Conservation (phyloP, 805 yeast species). For the Yamadazyma takamatsuzukensis region DNA sequence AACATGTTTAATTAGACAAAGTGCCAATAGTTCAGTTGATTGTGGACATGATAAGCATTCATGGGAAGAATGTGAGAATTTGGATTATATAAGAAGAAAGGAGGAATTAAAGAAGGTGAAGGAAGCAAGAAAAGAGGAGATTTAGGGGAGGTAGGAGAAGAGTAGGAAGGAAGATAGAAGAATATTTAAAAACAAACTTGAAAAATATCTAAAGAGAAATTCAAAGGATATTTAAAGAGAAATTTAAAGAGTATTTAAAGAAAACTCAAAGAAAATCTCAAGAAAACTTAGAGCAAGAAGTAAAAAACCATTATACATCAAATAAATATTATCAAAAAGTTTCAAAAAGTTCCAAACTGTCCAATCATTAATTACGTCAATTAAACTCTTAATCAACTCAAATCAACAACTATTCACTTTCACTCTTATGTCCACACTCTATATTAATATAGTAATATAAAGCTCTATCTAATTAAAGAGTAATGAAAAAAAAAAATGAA, state of each 20-base stretch:
- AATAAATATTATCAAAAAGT: background rate
- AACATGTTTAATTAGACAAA: conserved; percentile 41
- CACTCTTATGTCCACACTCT: conserved; percentile 50
- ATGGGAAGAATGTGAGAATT: conserved; percentile 81
- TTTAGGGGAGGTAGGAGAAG: no score
- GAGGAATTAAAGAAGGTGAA: conserved; percentile 62
- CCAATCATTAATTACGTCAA: background rate
- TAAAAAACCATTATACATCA: background rate
- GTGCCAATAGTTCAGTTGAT: conserved; percentile 43
- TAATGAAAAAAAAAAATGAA: conserved; percentile 6
- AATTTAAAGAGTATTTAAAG: background rate
- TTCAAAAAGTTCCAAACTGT: background rate
- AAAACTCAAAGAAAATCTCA: background rate
- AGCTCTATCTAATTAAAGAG: conserved; percentile 36
- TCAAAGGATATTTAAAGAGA: background rate
- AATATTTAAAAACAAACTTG: no score
- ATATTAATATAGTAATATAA: conserved; percentile 24
- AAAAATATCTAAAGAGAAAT: no score
- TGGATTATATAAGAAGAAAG: conserved; percentile 78
- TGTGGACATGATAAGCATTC: conserved; percentile 76
- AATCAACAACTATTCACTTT: conserved; percentile 16
- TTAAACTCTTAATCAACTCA: conserved; percentile 1
- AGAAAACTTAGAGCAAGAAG: background rate
- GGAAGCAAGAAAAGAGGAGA: conserved; percentile 28
- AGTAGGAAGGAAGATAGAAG: no score